Evolutionary conservation across 768 basidiomycete species (phyloP).

Genomic region (Phanerochaete carnosa): DNA sequence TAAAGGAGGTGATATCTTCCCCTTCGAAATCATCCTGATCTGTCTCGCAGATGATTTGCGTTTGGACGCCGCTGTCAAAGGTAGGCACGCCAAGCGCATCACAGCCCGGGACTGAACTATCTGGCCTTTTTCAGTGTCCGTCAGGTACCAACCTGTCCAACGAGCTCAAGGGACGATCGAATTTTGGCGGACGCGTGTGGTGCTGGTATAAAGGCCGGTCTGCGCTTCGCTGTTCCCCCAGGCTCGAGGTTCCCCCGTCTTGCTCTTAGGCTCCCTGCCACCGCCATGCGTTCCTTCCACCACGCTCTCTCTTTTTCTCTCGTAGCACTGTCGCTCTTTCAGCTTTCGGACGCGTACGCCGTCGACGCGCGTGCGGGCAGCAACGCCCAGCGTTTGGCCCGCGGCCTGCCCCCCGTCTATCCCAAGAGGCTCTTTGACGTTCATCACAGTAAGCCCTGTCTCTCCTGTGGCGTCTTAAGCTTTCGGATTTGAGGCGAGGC

Average conservation of each 20-base stretch:
- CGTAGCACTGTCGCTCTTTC: constrained; percentile 13
- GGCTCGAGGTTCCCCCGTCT: not conserved
- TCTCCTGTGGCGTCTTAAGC: not conserved
- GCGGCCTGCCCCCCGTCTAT: constrained; percentile 15
- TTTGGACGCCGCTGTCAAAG: too few relatives aligned
- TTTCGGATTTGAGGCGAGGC: not conserved
- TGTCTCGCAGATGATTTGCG: too few relatives aligned
- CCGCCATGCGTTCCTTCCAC: constrained; percentile 11
- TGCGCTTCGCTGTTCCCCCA: not conserved
- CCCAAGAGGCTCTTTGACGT: constrained; percentile 14
- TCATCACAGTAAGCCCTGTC: constrained; percentile 5
- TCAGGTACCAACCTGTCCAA: not conserved
- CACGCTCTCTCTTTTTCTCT: constrained; percentile 12
- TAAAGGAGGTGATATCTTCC: too few relatives aligned
- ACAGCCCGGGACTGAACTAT: not conserved
- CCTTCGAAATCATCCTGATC: too few relatives aligned
- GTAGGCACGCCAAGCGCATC: too few relatives aligned
- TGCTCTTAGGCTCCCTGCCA: not conserved
- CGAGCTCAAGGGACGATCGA: too few relatives aligned
- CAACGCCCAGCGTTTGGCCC: constrained; percentile 15
- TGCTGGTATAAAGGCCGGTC: not conserved
- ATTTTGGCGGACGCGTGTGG: not conserved
- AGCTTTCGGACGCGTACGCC: constrained; percentile 7
- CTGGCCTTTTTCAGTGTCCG: not conserved
- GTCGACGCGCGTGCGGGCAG: constrained; percentile 1